Evolutionary conservation across 139 green algal species (phyloP).

Genomic region (Microglena sp.): DNA sequence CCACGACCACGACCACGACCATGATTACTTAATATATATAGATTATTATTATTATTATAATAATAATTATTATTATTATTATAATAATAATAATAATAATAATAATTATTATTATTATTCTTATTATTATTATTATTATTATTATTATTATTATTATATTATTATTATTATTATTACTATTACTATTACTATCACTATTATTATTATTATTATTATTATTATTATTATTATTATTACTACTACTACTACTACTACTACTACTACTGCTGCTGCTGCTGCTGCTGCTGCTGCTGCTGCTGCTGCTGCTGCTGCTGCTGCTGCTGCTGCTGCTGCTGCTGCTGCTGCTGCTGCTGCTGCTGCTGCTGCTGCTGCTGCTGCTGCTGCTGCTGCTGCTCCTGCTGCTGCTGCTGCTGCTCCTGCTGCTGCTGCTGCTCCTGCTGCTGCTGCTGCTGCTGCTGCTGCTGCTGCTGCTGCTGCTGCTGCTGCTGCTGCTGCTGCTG

Average conservation of each 20-base stretch:
- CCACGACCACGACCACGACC: too few species aligned
- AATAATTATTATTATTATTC: too few species aligned
- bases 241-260: slow-evolving; percentile 3
- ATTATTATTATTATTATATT: too few species aligned
- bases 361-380: background rate
- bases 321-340: slow-evolving; percentile 12
- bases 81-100: too few species aligned
- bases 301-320: slow-evolving; percentile 13
- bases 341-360: background rate
- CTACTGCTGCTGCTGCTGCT: slow-evolving; percentile 6
- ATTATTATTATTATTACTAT: too few species aligned
- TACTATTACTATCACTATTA: too few species aligned
- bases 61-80: too few species aligned
- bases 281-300: slow-evolving; percentile 8
- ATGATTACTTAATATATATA: too few species aligned
- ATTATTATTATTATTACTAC: too few species aligned
- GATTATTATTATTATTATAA: too few species aligned
- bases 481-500: slow-evolving; percentile 2
- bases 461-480: slow-evolving; percentile 7
- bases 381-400: slow-evolving; percentile 2
- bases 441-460: slow-evolving; percentile 11
- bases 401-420: slow-evolving; percentile 7
- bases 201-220: too few species aligned
- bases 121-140: too few species aligned
- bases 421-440: slow-evolving; percentile 2